Conservation (phyloP, 495 filamentous ascomycete genomes). For the Daldinia vernicosa region DNA sequence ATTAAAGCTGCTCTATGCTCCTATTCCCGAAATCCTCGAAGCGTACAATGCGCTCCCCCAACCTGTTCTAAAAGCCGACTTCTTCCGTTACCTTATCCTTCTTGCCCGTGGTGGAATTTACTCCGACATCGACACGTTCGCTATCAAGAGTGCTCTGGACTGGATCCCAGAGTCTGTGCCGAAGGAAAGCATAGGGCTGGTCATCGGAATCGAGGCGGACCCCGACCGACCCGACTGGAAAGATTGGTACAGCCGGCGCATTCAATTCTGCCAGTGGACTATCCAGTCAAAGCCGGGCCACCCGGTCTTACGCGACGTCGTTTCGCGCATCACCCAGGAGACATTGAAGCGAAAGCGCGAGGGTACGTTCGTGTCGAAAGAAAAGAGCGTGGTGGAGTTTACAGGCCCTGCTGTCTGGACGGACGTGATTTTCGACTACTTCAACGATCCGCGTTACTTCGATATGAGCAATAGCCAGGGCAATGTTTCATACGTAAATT, state of each 20-base stretch:
- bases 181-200: constrained; percentile 77
- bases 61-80: constrained; percentile 93
- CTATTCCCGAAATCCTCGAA: constrained; percentile 90
- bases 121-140: constrained; percentile 93
- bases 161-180: constrained; percentile 88
- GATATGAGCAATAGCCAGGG: constrained; percentile 74
- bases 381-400: constrained; percentile 90
- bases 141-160: constrained; percentile 80
- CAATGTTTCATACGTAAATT: constrained; percentile 86
- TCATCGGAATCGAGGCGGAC: constrained; percentile 96
- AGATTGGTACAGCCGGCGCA: constrained; percentile 92
- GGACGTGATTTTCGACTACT: constrained; percentile 87
- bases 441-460: constrained; percentile 92
- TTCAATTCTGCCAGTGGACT: constrained; percentile 99
- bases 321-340: constrained; percentile 83
- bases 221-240: constrained; percentile 92
- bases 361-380: constrained; percentile 72
- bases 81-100: constrained; percentile 96
- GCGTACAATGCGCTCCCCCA: constrained; percentile 87
- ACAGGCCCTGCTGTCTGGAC: constrained; percentile 97
- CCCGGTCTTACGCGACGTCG: constrained; percentile 86
- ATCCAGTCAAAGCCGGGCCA: constrained; percentile 96
- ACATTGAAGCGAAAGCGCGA: constrained; percentile 77
- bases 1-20: constrained; percentile 83
- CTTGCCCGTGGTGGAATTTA: constrained; percentile 95